Base-by-base conservation (phyloP, 768 basidiomycete genomes). In the Erythrobasidium yunnanense region DNA sequence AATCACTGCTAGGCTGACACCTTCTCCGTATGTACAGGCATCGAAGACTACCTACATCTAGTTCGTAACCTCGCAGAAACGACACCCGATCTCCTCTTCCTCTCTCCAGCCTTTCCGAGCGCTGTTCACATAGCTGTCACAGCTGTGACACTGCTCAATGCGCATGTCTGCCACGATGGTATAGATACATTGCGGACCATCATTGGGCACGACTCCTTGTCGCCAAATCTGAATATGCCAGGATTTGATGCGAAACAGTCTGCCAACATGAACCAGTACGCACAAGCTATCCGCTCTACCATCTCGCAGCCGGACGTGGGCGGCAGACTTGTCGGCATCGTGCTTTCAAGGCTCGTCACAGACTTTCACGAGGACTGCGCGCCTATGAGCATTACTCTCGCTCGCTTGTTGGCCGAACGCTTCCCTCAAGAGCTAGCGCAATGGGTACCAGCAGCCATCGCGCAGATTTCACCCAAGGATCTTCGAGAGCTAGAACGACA, bases 11-110 rank as follows among this genome's bases (percentile, higher is more conserved):
- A 15, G 22, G 15, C 22, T 15, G 42, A 45, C 42, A 15, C 15
- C 30, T 29, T 3, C 1, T n/a, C 17, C 1, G 32, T 50, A n/a
- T 0, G 17, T 62, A 38, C 69, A 97, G 95, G 96, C 27, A 78
- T 99, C 72, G 93, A 97, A 75, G 95, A 99, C 74, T 97, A 92
- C 70, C 74, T 90, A 55, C 90, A 89, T 68, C 81, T 90, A 77
- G 77, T 90, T 15, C 76, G 85, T 58, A 83, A 84, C 69, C 78
- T 91, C 72, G 76, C 85, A 53, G 82, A 84, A 46, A 77, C 81
- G 69, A 79, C 82, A 0, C 89, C 93, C 4, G 84, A 87, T 55
- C 78, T 88, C 46, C 82, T 91, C 70, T 87, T 93, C 78, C 80
- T 84, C 67, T 88, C 88, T 1, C 78, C 85, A 4, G 80, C 83